These are phyloP conservation scores for Pseudonitzschia delicatissima DNA, from an alignment of 108 stramenopile species.

Conservation along the genomic window DNA sequence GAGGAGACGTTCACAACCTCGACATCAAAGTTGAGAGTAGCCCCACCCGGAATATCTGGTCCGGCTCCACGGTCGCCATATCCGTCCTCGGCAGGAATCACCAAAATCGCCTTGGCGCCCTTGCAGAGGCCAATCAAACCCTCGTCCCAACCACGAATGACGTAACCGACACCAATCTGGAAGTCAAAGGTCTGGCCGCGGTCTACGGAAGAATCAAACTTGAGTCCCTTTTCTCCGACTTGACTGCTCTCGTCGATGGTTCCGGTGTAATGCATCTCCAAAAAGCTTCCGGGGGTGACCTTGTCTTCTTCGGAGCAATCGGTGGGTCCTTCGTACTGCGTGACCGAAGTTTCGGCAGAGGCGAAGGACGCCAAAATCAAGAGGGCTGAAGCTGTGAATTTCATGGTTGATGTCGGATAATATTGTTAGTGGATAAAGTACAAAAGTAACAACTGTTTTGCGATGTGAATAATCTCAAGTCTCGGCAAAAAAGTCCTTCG, in stretches of 20 bases:
- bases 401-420: too few species aligned
- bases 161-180: conserved; percentile 68
- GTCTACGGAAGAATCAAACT: conserved; percentile 34
- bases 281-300: conserved; percentile 22
- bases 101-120: conserved; percentile 48
- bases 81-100: conserved; percentile 64
- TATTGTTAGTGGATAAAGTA: too few species aligned
- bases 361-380: not conserved
- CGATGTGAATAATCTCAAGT: too few species aligned
- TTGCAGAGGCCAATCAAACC: conserved; percentile 53
- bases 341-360: not conserved
- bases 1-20: conserved; percentile 41
- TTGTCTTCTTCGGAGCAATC: conserved; percentile 33
- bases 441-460: too few species aligned
- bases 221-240: conserved; percentile 24
- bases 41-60: conserved; percentile 46
- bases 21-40: conserved; percentile 59
- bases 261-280: conserved; percentile 39
- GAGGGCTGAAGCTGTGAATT: not conserved
- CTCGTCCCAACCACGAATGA: conserved; percentile 73
- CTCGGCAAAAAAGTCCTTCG: too few species aligned
- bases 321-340: conserved; percentile 27
- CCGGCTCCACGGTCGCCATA: conserved; percentile 64
- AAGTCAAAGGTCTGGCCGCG: conserved; percentile 33
- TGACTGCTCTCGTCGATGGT: conserved; percentile 32